Base-by-base conservation (phyloP, 257 asterid genomes). In the Thymus mandschuricus region DNA sequence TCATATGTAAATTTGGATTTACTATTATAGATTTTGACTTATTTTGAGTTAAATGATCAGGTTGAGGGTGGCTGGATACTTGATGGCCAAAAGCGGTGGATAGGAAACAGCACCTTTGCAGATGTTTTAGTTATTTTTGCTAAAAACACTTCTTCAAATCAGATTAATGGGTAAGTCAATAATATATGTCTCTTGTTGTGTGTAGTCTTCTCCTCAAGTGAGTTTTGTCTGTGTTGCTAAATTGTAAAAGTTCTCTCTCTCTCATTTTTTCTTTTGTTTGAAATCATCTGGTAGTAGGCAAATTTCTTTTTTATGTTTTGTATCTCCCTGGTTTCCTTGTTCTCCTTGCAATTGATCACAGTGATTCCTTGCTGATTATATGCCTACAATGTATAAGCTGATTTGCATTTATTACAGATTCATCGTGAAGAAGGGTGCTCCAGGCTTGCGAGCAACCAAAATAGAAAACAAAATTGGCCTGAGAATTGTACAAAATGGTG, bases 51-150 rank as follows among this genome's bases (percentile, higher is more conserved):
- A 46, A 77, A 56, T 78, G n/a, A 73, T 75, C 83, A 95, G 99
- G 96, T 95, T 52, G 96, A 85, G 66, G 98, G 98, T 67, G 99
- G 99, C 48, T 95, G 99, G 99, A 73, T 95, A 73, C 87, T 92
- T 78, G 89, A 95, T 69, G 97, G 99, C 70, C 98, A 95, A 74
- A 95, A 95, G 68, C 96, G 99, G 51, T 95, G 99, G 99, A 92
- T 92, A 80, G 99, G 99, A 69, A 92, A 95, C 83, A 86, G 96
- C 84, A 89, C 99, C 38, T 95, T 95, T 75, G 99, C 99, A 1
- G 96, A 95, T 78, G 69, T 95, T 69, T 68, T 92, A 81, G 78
- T 95, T 75, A 80, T 95, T 60, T 21, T 21, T 21, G 21, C 21
- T 21, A 21, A 21, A 21, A 21, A 21, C 21, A 21, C 21, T 21